Conservation (phyloP, 495 filamentous ascomycete genomes). For the Letharia lupina region DNA sequence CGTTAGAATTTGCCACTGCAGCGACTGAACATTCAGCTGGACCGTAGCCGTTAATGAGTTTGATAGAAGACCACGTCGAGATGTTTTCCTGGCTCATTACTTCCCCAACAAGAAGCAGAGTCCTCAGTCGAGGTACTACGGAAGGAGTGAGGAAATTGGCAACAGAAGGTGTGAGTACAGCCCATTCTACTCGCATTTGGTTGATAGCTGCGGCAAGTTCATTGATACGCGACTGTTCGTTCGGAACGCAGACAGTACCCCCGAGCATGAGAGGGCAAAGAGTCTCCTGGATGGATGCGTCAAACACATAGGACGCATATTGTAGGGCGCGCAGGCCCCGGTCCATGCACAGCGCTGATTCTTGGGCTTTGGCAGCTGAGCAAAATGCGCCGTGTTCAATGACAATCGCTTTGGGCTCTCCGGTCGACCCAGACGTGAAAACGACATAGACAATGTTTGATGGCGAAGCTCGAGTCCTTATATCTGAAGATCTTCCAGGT, state of each 20-base stretch:
- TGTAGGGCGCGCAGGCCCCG: slow-evolving; percentile 35
- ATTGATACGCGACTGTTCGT: slow-evolving; percentile 44
- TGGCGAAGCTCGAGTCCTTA: slow-evolving; percentile 1
- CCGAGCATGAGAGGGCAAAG: slow-evolving; percentile 39
- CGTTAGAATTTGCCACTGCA: slow-evolving; percentile 22
- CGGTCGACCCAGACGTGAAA: slow-evolving; percentile 46
- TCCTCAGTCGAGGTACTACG: slow-evolving; percentile 37
- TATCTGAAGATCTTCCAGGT: background rate
- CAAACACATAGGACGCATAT: slow-evolving; percentile 48
- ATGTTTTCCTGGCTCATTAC: slow-evolving; percentile 42
- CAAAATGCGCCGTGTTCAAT: slow-evolving; percentile 41
- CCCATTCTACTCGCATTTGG: slow-evolving; percentile 30
- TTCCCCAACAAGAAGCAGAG: slow-evolving; percentile 41
- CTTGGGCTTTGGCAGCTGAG: slow-evolving; percentile 39
- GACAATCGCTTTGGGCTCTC: slow-evolving; percentile 42
- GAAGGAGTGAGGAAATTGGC: slow-evolving; percentile 42
- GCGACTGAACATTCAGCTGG: slow-evolving; percentile 45
- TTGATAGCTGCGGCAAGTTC: slow-evolving; percentile 42
- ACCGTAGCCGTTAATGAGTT: slow-evolving; percentile 52
- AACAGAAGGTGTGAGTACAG: slow-evolving; percentile 44
- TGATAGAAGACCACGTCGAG: slow-evolving; percentile 44
- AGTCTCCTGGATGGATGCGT: slow-evolving; percentile 39
- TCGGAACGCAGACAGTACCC: slow-evolving; percentile 41
- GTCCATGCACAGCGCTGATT: slow-evolving; percentile 27
- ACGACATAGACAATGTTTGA: slow-evolving; percentile 29